phyloP scores from a whole-genome alignment of 257 asterid species.

The Capsicum chinense region DNA sequence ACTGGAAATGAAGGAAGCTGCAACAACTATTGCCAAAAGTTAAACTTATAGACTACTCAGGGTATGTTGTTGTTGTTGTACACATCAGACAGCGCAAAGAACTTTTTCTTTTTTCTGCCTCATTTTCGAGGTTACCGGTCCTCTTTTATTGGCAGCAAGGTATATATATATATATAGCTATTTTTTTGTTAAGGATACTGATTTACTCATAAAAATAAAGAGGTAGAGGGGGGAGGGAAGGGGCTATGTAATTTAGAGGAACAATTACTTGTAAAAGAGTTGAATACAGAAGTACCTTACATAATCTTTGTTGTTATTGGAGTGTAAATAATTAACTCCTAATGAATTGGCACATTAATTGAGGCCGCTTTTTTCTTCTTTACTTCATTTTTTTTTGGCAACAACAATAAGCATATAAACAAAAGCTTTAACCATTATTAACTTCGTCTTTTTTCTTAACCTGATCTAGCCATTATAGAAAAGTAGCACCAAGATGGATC shows the following conservation, averaged over 20 bases:
- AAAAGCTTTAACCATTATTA: neutral
- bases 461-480: neutral
- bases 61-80: too few species aligned
- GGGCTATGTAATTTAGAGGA: neutral
- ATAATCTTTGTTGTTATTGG: neutral
- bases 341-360: slow-evolving; percentile 14
- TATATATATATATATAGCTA: neutral
- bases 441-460: neutral
- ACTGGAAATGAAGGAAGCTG: slow-evolving; percentile 64
- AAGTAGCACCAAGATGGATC: slow-evolving; percentile 18
- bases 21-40: slow-evolving; percentile 31
- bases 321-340: neutral
- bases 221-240: neutral
- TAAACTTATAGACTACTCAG: neutral
- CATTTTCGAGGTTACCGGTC: neutral
- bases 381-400: too few species aligned
- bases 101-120: neutral
- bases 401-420: neutral
- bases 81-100: neutral
- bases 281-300: slow-evolving; percentile 7
- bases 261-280: neutral
- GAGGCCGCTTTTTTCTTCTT: neutral
- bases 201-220: neutral
- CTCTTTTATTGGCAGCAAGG: neutral
- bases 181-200: neutral